phyloP scores from a whole-genome alignment of 2,329 filamentous ascomycete genomes.

The Penicillium sp. region DNA sequence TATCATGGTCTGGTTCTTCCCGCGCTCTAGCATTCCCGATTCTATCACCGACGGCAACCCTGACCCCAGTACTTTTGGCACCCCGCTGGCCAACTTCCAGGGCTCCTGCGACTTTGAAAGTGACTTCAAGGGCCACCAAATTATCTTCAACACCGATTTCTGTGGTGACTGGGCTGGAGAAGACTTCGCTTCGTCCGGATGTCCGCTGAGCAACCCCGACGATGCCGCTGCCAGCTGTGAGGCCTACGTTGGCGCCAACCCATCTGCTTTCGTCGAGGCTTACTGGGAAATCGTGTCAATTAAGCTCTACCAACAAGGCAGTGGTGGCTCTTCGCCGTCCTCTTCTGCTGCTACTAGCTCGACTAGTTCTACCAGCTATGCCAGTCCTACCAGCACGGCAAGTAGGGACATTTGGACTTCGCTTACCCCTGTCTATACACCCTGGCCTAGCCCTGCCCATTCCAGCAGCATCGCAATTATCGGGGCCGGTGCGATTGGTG shows the following conservation, averaged over 20 bases:
- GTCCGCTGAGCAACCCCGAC: conserved; percentile 56
- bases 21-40: conserved; percentile 39
- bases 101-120: conserved; percentile 38
- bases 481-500: background rate
- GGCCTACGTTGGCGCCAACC: conserved; percentile 68
- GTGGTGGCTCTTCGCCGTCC: conserved; percentile 1
- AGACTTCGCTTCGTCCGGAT: conserved; percentile 43
- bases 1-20: conserved; percentile 53
- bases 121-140: conserved; percentile 39
- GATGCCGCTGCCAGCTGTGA: conserved; percentile 62
- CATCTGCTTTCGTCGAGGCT: conserved; percentile 64
- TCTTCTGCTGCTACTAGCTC: background rate
- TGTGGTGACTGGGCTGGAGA: conserved; percentile 55
- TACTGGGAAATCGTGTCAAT: conserved; percentile 76
- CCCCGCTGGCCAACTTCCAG: conserved; percentile 43
- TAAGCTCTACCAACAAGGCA: conserved; percentile 55
- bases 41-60: conserved; percentile 44
- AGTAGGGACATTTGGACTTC: background rate
- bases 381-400: background rate
- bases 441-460: background rate
- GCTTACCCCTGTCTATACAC: background rate
- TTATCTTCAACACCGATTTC: conserved; percentile 52
- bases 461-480: background rate
- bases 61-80: conserved; percentile 44
- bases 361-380: conserved; percentile 2